Evolutionary conservation across 306 rosid species (phyloP).

Genomic region (Ormosia emarginata): DNA sequence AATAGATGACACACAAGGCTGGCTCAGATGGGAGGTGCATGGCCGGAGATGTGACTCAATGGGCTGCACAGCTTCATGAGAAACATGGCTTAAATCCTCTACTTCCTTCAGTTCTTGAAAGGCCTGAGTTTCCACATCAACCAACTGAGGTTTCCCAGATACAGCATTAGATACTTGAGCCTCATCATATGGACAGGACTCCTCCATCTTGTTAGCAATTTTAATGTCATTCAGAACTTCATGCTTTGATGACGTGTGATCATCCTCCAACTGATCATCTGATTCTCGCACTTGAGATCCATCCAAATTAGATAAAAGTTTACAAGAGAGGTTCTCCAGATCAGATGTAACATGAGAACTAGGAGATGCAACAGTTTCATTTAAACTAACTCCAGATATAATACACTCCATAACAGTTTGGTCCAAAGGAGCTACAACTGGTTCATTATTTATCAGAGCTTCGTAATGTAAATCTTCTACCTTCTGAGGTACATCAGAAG

Average conservation of each 20-base stretch:
- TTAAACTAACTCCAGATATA: constrained; percentile 35
- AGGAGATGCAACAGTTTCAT: constrained; percentile 53
- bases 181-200: constrained; percentile 33
- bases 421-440: constrained; percentile 32
- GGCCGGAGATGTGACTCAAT: constrained; percentile 48
- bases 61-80: constrained; percentile 35
- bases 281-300: constrained; percentile 28
- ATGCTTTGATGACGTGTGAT: constrained; percentile 39
- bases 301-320: constrained; percentile 38
- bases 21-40: constrained; percentile 49
- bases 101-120: constrained; percentile 43
- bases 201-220: constrained; percentile 37
- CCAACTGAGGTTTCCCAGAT: constrained; percentile 55
- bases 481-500: constrained; percentile 49
- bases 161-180: constrained; percentile 29
- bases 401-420: constrained; percentile 38
- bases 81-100: constrained; percentile 31
- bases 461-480: constrained; percentile 53
- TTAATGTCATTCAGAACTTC: constrained; percentile 39
- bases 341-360: constrained; percentile 65
- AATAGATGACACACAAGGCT: constrained; percentile 33
- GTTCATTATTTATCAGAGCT: constrained; percentile 50
- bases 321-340: constrained; percentile 50
- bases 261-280: constrained; percentile 46
- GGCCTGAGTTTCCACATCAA: constrained; percentile 50